Conservation (phyloP, 148 eudicot species). For the Silene latifolia region DNA sequence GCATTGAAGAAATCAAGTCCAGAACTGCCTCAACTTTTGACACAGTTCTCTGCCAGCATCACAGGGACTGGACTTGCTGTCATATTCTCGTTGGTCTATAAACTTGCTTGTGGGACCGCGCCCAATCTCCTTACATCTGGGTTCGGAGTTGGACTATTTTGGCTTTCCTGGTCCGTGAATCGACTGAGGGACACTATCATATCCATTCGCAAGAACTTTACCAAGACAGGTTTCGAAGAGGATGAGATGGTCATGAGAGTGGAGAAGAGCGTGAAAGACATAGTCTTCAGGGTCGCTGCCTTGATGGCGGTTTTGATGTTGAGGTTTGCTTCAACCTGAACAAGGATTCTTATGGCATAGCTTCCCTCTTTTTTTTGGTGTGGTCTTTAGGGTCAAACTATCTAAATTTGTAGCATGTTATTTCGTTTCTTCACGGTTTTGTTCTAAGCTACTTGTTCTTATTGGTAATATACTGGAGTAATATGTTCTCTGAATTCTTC, state of each 20-base stretch:
- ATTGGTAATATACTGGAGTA: too few relatives aligned
- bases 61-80: constrained; percentile 85
- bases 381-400: too few relatives aligned
- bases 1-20: constrained; percentile 67
- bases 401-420: too few relatives aligned
- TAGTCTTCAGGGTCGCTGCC: constrained; percentile 54
- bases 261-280: constrained; percentile 48
- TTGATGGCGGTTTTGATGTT: constrained; percentile 51
- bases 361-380: too few relatives aligned
- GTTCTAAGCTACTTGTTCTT: too few relatives aligned
- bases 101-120: constrained; percentile 45
- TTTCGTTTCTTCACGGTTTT: too few relatives aligned
- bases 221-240: constrained; percentile 37
- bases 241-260: constrained; percentile 53
- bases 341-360: not conserved
- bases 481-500: too few relatives aligned
- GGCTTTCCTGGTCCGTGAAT: constrained; percentile 73
- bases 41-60: constrained; percentile 71
- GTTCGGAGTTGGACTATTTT: constrained; percentile 69
- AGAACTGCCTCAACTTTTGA: constrained; percentile 59
- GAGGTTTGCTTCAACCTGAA: constrained; percentile 52
- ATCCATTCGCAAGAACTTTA: constrained; percentile 45
- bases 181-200: constrained; percentile 54
- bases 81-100: constrained; percentile 53
- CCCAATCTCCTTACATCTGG: constrained; percentile 54